Conservation (phyloP, 2,329 filamentous ascomycete species). For the Alternaria postmessia region DNA sequence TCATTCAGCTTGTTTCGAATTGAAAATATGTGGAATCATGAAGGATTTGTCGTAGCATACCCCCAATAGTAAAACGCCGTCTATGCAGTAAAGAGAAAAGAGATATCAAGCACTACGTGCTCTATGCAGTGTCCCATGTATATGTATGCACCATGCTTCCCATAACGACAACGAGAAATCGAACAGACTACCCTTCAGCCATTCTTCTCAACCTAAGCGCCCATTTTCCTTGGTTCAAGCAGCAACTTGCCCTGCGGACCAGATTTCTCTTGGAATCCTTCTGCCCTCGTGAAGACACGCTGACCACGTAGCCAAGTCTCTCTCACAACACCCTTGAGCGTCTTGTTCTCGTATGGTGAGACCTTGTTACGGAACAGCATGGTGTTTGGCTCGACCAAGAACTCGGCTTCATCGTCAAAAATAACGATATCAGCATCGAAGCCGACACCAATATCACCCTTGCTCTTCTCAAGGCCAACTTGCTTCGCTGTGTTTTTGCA, state of each 20-base stretch:
- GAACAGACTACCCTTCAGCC: neutral
- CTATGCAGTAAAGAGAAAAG: slow-evolving; percentile 4
- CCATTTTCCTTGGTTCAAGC: slow-evolving; percentile 57
- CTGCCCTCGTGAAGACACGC: slow-evolving; percentile 76
- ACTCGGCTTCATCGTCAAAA: slow-evolving; percentile 84
- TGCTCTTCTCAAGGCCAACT: slow-evolving; percentile 81
- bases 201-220: neutral
- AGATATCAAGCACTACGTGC: neutral
- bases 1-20: neutral
- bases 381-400: slow-evolving; percentile 72
- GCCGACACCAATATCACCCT: slow-evolving; percentile 81
- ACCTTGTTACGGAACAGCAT: slow-evolving; percentile 97
- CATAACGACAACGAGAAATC: neutral
- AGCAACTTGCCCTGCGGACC: slow-evolving; percentile 60
- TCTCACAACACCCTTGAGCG: slow-evolving; percentile 76
- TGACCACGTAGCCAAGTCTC: slow-evolving; percentile 86
- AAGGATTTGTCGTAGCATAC: neutral
- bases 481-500: slow-evolving; percentile 86
- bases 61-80: slow-evolving; percentile 4
- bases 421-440: slow-evolving; percentile 92
- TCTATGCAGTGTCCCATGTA: neutral
- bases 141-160: neutral
- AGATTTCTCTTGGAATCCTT: slow-evolving; percentile 67
- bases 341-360: slow-evolving; percentile 86
- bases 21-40: neutral